phyloP scores from a whole-genome alignment of 768 basidiomycete species.

The Pleurotus djamor region DNA sequence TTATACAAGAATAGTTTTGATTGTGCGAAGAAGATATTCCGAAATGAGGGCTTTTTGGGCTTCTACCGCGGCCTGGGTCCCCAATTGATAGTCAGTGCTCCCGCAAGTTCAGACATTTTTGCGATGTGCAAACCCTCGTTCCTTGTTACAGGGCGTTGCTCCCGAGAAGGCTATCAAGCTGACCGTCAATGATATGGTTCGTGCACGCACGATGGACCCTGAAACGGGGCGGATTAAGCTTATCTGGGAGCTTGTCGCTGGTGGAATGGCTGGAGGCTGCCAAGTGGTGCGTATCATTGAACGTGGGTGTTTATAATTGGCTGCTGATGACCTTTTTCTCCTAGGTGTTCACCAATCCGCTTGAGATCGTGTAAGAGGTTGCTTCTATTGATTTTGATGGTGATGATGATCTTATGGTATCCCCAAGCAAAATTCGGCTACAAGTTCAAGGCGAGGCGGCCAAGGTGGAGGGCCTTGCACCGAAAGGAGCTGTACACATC shows the following conservation, averaged over 20 bases:
- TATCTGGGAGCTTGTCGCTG: conserved; percentile 90
- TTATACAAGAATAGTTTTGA: conserved; percentile 96
- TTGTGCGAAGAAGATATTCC: conserved; percentile 90
- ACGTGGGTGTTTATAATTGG: background rate
- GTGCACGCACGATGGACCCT: conserved; percentile 83
- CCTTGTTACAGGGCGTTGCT: conserved; percentile 71
- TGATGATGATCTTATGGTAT: conserved; percentile 3
- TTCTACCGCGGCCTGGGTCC: conserved; percentile 97
- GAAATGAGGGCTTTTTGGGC: conserved; percentile 91
- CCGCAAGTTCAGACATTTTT: background rate
- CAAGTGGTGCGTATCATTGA: conserved; percentile 78
- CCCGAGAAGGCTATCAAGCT: conserved; percentile 98
- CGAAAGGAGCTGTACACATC: conserved; percentile 90
- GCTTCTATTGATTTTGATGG: conserved; percentile 1
- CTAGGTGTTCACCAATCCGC: conserved; percentile 94
- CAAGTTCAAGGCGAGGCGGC: conserved; percentile 97
- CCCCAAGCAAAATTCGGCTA: conserved; percentile 75
- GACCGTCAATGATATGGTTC: conserved; percentile 92
- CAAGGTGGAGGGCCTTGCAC: conserved; percentile 75
- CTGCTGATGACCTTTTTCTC: conserved; percentile 11
- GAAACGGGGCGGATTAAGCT: conserved; percentile 94
- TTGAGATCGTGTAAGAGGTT: conserved; percentile 84
- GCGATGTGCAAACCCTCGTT: conserved; percentile 1
- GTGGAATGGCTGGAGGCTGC: conserved; percentile 92
- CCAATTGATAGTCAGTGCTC: conserved; percentile 75